Evolutionary conservation across 2,329 filamentous ascomycete genomes (phyloP).

Genomic region (Paecilomyces niveus): DNA sequence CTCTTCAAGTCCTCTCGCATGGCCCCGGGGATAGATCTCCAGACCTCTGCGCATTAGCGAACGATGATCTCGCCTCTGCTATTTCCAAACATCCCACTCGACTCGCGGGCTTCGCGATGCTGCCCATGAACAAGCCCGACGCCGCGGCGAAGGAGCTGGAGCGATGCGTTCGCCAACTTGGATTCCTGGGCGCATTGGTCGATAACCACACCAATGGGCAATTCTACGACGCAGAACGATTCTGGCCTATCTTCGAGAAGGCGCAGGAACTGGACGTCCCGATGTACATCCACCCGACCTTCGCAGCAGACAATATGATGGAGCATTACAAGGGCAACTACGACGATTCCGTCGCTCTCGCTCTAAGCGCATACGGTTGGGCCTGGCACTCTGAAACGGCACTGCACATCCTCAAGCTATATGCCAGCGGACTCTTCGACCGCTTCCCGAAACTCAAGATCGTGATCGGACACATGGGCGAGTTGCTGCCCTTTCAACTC

Average conservation of each 20-base stretch:
- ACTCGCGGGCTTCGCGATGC: constrained; percentile 37
- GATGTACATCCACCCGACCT: constrained; percentile 47
- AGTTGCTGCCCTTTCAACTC: constrained; percentile 50
- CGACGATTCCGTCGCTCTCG: constrained; percentile 8
- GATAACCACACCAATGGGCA: constrained; percentile 33
- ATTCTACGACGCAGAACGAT: constrained; percentile 40
- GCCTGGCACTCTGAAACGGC: constrained; percentile 33
- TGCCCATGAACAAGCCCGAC: constrained; percentile 33
- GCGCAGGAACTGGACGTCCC: constrained; percentile 43
- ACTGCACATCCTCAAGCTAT: constrained; percentile 37
- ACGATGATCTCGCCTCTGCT: constrained; percentile 25
- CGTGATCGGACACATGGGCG: constrained; percentile 48
- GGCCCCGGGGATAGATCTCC: constrained; percentile 8
- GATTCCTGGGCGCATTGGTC: constrained; percentile 44
- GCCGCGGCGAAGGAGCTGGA: constrained; percentile 29
- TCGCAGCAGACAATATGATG: constrained; percentile 30
- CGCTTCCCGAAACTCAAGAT: constrained; percentile 48
- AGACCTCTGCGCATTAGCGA: constrained; percentile 12
- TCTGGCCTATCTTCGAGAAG: constrained; percentile 37
- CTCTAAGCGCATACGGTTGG: constrained; percentile 18
- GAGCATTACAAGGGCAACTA: constrained; percentile 36
- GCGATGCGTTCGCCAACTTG: constrained; percentile 35
- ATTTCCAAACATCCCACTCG: constrained; percentile 27
- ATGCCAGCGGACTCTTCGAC: constrained; percentile 50
- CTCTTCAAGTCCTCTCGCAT: constrained; percentile 10